phyloP scores from a whole-genome alignment of 83 land plant genomes.

The Thuja plicata region DNA sequence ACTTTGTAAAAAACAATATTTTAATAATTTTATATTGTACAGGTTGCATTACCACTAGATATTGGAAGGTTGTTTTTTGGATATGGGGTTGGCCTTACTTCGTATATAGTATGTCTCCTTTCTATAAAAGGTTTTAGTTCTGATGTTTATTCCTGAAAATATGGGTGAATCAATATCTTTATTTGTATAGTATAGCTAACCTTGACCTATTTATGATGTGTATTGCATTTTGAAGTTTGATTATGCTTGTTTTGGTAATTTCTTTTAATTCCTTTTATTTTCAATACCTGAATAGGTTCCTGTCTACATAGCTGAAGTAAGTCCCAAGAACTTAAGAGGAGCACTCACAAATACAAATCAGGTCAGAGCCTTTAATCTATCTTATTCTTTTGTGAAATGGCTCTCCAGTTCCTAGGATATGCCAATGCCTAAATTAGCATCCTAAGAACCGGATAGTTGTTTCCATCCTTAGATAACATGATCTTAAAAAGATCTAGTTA shows the following conservation, averaged over 20 bases:
- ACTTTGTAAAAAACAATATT: not conserved
- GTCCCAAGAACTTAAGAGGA: constrained; percentile 60
- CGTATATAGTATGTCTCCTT: constrained; percentile 49
- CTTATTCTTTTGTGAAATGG: no score
- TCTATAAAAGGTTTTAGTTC: not conserved
- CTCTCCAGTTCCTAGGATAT: no score
- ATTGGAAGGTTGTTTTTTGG: constrained; percentile 59
- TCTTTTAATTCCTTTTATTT: not conserved
- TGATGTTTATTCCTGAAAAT: not conserved
- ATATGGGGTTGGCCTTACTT: constrained; percentile 66
- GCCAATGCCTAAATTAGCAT: no score
- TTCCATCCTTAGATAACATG: not conserved
- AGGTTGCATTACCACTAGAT: constrained; percentile 47
- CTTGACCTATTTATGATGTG: not conserved
- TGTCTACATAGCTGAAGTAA: constrained; percentile 61
- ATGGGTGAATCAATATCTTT: not conserved
- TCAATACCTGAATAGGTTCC: constrained; percentile 37
- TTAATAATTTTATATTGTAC: not conserved
- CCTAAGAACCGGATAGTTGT: no score
- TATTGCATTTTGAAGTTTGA: not conserved
- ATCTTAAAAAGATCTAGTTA: not conserved
- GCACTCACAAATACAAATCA: constrained; percentile 46
- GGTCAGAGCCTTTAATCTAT: no score
- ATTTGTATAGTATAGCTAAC: no score
- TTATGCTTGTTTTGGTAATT: not conserved